Base-by-base conservation (phyloP, 768 basidiomycete species). In the Porpolomopsis calyptriformis region DNA sequence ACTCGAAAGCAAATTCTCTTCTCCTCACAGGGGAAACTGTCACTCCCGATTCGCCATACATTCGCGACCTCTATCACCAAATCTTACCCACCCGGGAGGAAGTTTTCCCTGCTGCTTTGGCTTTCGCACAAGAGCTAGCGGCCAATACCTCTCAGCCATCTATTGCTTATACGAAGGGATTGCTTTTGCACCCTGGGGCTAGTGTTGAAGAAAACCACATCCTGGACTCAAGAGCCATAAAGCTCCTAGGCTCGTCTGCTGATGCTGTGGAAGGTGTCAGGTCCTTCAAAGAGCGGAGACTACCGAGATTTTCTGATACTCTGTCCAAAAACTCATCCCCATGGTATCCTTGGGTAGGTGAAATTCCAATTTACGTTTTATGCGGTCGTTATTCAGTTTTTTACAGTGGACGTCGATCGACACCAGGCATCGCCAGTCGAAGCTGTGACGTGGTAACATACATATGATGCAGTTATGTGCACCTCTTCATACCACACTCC, bases 341-440 rank as follows among this genome's bases (percentile, higher is more conserved):
- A 9, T 74, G 71, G 69, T 69, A 66, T 47, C 73, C 77, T 34
- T 78, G 76, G 76, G 77, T 77, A 44, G 52, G 72, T 58, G 1
- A 2, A 24, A 14, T 53, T 25, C 18, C 10, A 40, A 10, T 8
- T 11, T 18, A 3, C 11, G 23, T 27, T 7, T 40, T n/a, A 4
- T 0, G 7, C 23, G 20, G 29, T 43, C 48, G 34, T 12, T 26
- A 6, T 19, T 20, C 26, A 8, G 10, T 29, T 12, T 27, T 18
- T 29, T 16, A 36, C 31, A 73, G 71, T 72, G 71, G 71, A 57
- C 53, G 12, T 56, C 60, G 18, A 18, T 66, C 16, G 64, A 64
- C 45, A 56, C 63, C 22, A 57, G 52, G 36, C 62, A 67, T 49
- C 63, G 60, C 38, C 59, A 61, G 48, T 48, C 60, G 20, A 71